Conservation (phyloP, 1,139 yeast species). For the Geotrichum reessii region DNA sequence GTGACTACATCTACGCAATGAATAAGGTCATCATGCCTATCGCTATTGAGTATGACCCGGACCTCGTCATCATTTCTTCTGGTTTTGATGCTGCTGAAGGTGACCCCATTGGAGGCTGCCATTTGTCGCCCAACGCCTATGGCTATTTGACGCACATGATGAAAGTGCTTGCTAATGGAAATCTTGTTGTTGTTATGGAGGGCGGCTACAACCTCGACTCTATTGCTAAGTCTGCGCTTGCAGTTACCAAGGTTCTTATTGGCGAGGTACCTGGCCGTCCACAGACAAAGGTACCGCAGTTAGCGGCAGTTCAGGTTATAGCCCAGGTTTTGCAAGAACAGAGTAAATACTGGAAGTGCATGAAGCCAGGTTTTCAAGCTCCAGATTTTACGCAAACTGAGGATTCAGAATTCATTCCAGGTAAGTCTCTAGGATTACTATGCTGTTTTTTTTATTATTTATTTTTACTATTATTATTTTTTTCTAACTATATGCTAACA, state of each 20-base stretch:
- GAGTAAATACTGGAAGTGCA: conserved; percentile 80
- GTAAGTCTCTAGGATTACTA: background rate
- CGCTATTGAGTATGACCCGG: conserved; percentile 86
- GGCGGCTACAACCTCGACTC: conserved; percentile 95
- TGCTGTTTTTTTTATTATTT: background rate
- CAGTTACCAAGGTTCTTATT: conserved; percentile 82
- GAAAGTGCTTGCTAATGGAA: conserved; percentile 82
- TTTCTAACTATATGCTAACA: background rate
- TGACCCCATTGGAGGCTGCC: conserved; percentile 96
- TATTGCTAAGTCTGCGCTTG: conserved; percentile 82
- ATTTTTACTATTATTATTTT: background rate
- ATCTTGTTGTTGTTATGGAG: conserved; percentile 82
- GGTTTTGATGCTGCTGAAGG: conserved; percentile 99
- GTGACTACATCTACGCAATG: conserved; percentile 91
- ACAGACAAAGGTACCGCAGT: conserved; percentile 60
- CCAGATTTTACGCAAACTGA: conserved; percentile 26
- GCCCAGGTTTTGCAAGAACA: conserved; percentile 78
- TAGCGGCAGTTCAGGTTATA: conserved; percentile 66
- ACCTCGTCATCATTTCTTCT: conserved; percentile 83
- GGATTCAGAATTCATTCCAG: conserved; percentile 18
- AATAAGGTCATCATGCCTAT: conserved; percentile 83
- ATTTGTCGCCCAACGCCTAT: conserved; percentile 91
- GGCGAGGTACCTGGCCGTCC: conserved; percentile 94
- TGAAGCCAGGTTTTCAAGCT: conserved; percentile 60
- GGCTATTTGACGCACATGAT: conserved; percentile 94